phyloP scores from a whole-genome alignment of 345 rosid species.

The Passiflora organensis region DNA sequence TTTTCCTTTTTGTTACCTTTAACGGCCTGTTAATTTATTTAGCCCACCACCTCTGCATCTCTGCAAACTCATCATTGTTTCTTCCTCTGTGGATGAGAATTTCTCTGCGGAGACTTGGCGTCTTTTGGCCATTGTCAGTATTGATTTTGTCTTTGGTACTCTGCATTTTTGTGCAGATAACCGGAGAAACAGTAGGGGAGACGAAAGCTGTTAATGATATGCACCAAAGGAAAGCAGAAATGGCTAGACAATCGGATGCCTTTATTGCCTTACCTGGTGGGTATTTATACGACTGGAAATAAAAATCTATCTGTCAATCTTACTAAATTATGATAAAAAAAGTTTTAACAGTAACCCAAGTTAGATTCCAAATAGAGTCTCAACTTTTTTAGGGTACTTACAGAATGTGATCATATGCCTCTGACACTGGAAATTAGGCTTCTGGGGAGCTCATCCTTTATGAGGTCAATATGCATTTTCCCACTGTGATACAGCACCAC shows the following conservation, averaged over 20 bases:
- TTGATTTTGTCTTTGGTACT: conserved; percentile 8
- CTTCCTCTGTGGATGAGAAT: not conserved
- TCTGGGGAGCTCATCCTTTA: too few relatives aligned
- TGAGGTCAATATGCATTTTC: too few relatives aligned
- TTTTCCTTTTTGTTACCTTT: too few relatives aligned
- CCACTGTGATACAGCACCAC: too few relatives aligned
- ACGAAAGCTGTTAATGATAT: conserved; percentile 30
- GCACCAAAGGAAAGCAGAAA: conserved; percentile 35
- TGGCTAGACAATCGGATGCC: conserved; percentile 34
- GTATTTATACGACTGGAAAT: not conserved
- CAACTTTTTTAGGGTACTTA: too few relatives aligned
- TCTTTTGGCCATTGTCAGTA: conserved; percentile 7
- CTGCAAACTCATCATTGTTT: conserved; percentile 26
- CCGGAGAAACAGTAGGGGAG: conserved; percentile 34
- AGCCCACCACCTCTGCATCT: conserved; percentile 34
- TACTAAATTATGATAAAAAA: too few relatives aligned
- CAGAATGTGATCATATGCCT: too few relatives aligned
- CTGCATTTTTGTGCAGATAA: conserved; percentile 25
- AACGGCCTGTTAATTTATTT: too few relatives aligned
- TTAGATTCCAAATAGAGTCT: too few relatives aligned
- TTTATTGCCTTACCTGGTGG: conserved; percentile 31
- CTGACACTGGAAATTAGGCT: too few relatives aligned
- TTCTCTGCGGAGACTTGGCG: conserved; percentile 10
- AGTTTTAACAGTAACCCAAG: too few relatives aligned
- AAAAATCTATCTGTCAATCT: too few relatives aligned